Percentiles rank a stretch among this genome's conserved stretches.
phyloP scores from a whole-genome alignment of 1,284 basidiomycete genomes.

The Ceratobasidium sp. region DNA sequence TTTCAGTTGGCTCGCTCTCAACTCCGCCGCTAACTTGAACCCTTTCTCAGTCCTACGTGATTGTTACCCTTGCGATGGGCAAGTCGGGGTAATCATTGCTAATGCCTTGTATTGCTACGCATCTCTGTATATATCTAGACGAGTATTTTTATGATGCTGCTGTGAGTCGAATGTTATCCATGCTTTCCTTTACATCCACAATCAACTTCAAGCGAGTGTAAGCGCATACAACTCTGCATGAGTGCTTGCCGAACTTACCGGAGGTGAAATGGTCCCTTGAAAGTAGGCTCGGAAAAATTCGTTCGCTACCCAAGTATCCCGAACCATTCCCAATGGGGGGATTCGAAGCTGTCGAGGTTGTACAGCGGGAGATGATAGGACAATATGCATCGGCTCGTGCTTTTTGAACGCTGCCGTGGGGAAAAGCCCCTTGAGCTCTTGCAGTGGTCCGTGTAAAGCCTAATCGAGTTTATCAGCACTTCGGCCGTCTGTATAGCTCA shows the following conservation, averaged over 20 bases:
- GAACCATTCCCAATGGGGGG: slow-evolving; percentile 74
- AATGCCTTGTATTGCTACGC: background rate
- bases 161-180: slow-evolving; percentile 15
- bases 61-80: slow-evolving; percentile 59
- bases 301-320: slow-evolving; percentile 76
- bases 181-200: slow-evolving; percentile 26
- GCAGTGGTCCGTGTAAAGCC: slow-evolving; percentile 68
- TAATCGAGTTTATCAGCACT: slow-evolving; percentile 44
- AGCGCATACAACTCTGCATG: background rate
- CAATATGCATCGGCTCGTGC: slow-evolving; percentile 72
- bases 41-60: slow-evolving; percentile 59
- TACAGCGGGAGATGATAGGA: slow-evolving; percentile 64
- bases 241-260: slow-evolving; percentile 61
- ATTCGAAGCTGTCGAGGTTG: slow-evolving; percentile 69
- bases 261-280: slow-evolving; percentile 73
- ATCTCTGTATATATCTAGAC: slow-evolving; percentile 2
- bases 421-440: slow-evolving; percentile 78
- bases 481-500: background rate
- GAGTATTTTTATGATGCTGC: background rate
- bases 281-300: slow-evolving; percentile 80
- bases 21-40: background rate
- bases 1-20: background rate
- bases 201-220: slow-evolving; percentile 5
- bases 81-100: background rate
- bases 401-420: slow-evolving; percentile 74